Conservation (phyloP, 306 rosid species). For the Sicyos edulis region DNA sequence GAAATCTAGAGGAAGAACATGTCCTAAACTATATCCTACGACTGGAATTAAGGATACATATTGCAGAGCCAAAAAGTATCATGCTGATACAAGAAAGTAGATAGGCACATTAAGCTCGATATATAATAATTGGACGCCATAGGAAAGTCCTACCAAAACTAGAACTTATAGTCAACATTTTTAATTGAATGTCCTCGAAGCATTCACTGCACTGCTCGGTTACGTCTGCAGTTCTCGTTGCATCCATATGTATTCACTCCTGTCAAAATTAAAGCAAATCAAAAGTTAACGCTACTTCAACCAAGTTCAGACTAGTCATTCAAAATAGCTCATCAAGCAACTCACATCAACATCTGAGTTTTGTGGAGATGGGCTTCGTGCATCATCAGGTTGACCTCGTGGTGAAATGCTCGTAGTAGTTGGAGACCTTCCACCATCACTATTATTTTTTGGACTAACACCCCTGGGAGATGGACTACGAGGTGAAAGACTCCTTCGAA, state of each 20-base stretch:
- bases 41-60: conserved; percentile 24
- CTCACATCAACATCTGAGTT: conserved; percentile 63
- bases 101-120: conserved; percentile 32
- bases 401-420: conserved; percentile 61
- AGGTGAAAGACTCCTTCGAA: conserved; percentile 42
- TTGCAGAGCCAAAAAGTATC: conserved; percentile 33
- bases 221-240: conserved; percentile 26
- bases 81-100: conserved; percentile 17
- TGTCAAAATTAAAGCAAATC: conserved; percentile 6
- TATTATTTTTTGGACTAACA: conserved; percentile 43
- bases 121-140: conserved; percentile 31
- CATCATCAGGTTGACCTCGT: conserved; percentile 35
- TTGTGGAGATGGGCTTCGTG: conserved; percentile 52
- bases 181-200: conserved; percentile 30
- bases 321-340: conserved; percentile 9
- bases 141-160: conserved; percentile 54
- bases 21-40: conserved; percentile 13
- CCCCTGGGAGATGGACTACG: conserved; percentile 41
- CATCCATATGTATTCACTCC: conserved; percentile 13
- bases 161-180: conserved; percentile 42
- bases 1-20: not conserved
- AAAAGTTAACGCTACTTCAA: not conserved
- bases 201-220: conserved; percentile 33
- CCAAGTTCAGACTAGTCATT: not conserved
- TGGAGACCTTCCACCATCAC: conserved; percentile 45